Evolutionary conservation across 1,284 basidiomycete species (phyloP).

Genomic region (Mycena sp.): DNA sequence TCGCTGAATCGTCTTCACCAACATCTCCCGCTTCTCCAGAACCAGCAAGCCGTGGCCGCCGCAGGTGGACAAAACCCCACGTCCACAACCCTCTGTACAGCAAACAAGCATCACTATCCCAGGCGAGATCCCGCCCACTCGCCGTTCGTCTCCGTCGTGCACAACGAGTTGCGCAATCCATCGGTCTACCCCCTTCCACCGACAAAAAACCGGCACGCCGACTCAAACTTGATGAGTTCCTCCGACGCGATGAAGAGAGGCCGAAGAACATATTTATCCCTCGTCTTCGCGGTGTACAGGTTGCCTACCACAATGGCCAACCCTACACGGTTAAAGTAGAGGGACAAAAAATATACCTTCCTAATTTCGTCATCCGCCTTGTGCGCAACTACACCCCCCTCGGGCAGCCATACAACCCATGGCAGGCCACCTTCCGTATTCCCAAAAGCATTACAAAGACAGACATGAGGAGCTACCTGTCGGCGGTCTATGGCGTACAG

Average conservation of each 20-base stretch:
- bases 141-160: constrained; percentile 76
- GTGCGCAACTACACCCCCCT: constrained; percentile 85
- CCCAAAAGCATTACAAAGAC: constrained; percentile 90
- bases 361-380: constrained; percentile 86
- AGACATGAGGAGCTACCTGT: constrained; percentile 88
- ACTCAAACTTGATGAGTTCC: constrained; percentile 65
- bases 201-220: constrained; percentile 66
- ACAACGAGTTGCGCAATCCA: constrained; percentile 48
- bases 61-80: constrained; percentile 21
- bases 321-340: constrained; percentile 61
- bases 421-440: constrained; percentile 94
- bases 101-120: constrained; percentile 60
- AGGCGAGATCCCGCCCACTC: constrained; percentile 73
- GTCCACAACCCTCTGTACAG: constrained; percentile 36
- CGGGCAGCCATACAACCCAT: constrained; percentile 90
- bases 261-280: constrained; percentile 59
- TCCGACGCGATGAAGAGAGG: constrained; percentile 43
- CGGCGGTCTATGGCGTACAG: constrained; percentile 84
- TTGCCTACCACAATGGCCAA: constrained; percentile 50
- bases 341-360: constrained; percentile 88
- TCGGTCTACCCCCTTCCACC: constrained; percentile 53
- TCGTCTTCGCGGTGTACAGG: constrained; percentile 71
- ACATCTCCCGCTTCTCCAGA: constrained; percentile 61
- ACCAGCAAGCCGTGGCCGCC: constrained; percentile 35
- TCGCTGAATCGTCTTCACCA: not conserved